Conservation (phyloP, 495 filamentous ascomycete genomes). For the Penicillium robsamsonii region DNA sequence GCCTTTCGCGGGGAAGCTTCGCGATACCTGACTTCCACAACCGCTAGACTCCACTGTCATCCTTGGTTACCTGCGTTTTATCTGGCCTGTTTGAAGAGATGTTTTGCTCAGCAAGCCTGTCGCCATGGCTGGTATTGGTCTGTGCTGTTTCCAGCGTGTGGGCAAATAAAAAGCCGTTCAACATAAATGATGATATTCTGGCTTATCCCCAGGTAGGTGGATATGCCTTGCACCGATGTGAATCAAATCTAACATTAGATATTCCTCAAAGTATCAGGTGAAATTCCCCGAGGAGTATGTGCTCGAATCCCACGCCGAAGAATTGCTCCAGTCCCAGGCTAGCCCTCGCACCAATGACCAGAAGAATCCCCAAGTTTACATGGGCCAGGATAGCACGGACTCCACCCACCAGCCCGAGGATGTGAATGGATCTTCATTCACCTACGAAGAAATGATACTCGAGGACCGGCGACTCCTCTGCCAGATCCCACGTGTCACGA, state of each 20-base stretch:
- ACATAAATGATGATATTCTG: slow-evolving; percentile 85
- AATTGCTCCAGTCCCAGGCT: slow-evolving; percentile 48
- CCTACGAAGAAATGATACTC: slow-evolving; percentile 60
- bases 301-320: slow-evolving; percentile 65
- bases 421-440: slow-evolving; percentile 9
- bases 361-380: slow-evolving; percentile 30
- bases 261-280: slow-evolving; percentile 70
- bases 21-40: background rate
- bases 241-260: slow-evolving; percentile 6
- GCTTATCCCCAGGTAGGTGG: slow-evolving; percentile 80
- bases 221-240: background rate
- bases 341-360: slow-evolving; percentile 15
- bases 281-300: slow-evolving; percentile 73
- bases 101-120: slow-evolving; percentile 25
- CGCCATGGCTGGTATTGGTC: slow-evolving; percentile 33
- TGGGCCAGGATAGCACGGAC: slow-evolving; percentile 16
- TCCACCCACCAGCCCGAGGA: slow-evolving; percentile 5
- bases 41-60: background rate
- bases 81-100: slow-evolving; percentile 19
- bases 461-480: slow-evolving; percentile 75
- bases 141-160: slow-evolving; percentile 42
- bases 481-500: slow-evolving; percentile 70
- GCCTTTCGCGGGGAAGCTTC: slow-evolving; percentile 5
- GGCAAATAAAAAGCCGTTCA: slow-evolving; percentile 63
- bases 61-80: background rate